phyloP scores from a whole-genome alignment of 2,329 filamentous ascomycete genomes.

The Ilyonectria robusta region DNA sequence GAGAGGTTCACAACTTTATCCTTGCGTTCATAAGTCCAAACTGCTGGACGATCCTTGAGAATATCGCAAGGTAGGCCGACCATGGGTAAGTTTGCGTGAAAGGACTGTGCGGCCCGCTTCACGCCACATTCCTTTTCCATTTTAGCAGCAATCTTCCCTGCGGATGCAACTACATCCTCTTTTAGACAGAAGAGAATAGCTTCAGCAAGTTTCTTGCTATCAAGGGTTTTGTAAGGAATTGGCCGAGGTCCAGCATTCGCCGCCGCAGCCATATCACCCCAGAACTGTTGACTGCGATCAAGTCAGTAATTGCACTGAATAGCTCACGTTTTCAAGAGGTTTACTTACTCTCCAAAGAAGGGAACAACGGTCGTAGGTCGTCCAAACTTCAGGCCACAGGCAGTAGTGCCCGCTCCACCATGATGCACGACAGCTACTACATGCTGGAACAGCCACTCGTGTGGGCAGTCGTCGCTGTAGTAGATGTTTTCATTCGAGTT shows the following conservation, averaged over 20 bases:
- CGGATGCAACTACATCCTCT: slow-evolving; percentile 7
- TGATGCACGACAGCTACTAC: slow-evolving; percentile 78
- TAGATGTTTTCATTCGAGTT: slow-evolving; percentile 69
- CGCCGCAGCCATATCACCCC: slow-evolving; percentile 35
- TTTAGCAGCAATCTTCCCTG: slow-evolving; percentile 6
- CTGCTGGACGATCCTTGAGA: slow-evolving; percentile 9
- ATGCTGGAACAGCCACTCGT: slow-evolving; percentile 80
- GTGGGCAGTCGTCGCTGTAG: slow-evolving; percentile 79
- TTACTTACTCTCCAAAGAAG: slow-evolving; percentile 71
- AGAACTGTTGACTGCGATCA: slow-evolving; percentile 28
- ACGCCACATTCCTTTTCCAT: slow-evolving; percentile 38
- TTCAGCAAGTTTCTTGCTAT: slow-evolving; percentile 7
- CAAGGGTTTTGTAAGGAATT: slow-evolving; percentile 23
- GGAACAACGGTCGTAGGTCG: slow-evolving; percentile 80
- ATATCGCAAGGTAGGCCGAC: slow-evolving; percentile 34
- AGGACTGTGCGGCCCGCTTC: slow-evolving; percentile 32
- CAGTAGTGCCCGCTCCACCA: slow-evolving; percentile 80
- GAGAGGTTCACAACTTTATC: slow-evolving; percentile 22
- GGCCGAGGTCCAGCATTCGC: slow-evolving; percentile 30
- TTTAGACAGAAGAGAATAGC: slow-evolving; percentile 25
- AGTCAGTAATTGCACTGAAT: background rate
- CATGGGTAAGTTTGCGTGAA: slow-evolving; percentile 38
- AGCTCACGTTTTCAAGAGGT: no score
- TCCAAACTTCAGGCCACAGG: slow-evolving; percentile 76
- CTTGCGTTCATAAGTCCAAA: slow-evolving; percentile 19